Percentiles rank a stretch among this genome's conserved stretches.
Conservation (phyloP, 331 rosid species). For the Malus hybrid region DNA sequence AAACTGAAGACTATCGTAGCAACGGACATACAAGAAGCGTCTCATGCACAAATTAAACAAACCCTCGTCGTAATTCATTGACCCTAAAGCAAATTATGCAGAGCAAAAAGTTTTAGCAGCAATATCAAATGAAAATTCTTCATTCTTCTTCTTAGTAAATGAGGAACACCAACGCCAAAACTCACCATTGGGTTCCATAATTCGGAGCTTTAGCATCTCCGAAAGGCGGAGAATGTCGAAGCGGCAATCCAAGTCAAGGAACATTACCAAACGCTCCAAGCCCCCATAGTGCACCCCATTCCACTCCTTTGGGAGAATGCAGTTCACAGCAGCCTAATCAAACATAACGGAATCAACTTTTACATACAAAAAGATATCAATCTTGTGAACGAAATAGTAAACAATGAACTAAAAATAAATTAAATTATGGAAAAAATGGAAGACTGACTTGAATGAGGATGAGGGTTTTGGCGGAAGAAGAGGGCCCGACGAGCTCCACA, state of each 20-base stretch:
- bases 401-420: background rate
- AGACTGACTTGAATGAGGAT: constrained; percentile 47
- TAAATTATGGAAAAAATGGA: background rate
- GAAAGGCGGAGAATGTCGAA: constrained; percentile 56
- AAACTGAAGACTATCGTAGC: constrained; percentile 69
- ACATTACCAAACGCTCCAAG: constrained; percentile 47
- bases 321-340: constrained; percentile 48
- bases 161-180: background rate
- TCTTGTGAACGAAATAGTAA: background rate
- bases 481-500: constrained; percentile 71
- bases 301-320: constrained; percentile 76
- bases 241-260: constrained; percentile 77
- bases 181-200: constrained; percentile 37
- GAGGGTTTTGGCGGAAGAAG: constrained; percentile 76
- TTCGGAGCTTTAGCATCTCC: constrained; percentile 47
- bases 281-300: constrained; percentile 66
- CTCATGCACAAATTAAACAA: constrained; percentile 56
- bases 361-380: background rate
- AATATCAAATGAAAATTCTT: background rate
- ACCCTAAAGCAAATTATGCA: constrained; percentile 8
- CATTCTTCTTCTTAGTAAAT: background rate
- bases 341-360: background rate
- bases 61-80: constrained; percentile 14
- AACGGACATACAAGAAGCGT: constrained; percentile 64
- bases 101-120: background rate